A percentile compares a stretch with the other conserved stretches of the same genome.
Evolutionary conservation across 1,139 yeast species (phyloP).

Genomic region (Hansenula sp.): DNA sequence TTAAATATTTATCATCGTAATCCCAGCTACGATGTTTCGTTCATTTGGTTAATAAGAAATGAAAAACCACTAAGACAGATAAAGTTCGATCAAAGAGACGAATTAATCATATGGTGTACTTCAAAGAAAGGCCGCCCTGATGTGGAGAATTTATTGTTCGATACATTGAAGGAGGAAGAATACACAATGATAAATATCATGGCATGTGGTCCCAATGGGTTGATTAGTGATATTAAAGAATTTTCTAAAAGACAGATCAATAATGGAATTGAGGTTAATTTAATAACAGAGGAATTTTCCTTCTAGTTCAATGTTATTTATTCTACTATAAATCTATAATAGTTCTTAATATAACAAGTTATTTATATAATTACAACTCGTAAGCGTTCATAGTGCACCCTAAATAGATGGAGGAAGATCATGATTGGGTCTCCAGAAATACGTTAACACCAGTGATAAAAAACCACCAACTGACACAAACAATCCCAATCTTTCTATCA

Average conservation of each 20-base stretch:
- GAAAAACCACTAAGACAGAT: background rate
- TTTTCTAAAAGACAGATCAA: slow-evolving; percentile 30
- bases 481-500: slow-evolving; percentile 50
- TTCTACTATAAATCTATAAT: background rate
- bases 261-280: slow-evolving; percentile 11
- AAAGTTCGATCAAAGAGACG: slow-evolving; percentile 1
- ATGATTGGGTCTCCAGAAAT: slow-evolving; percentile 17
- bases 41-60: slow-evolving; percentile 12
- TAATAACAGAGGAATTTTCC: slow-evolving; percentile 20
- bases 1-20: slow-evolving; percentile 6
- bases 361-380: too few relatives aligned
- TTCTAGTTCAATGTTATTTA: slow-evolving; percentile 7
- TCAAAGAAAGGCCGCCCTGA: slow-evolving; percentile 36
- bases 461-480: slow-evolving; percentile 31
- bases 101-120: slow-evolving; percentile 17
- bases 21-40: slow-evolving; percentile 12
- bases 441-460: slow-evolving; percentile 22
- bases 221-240: slow-evolving; percentile 35
- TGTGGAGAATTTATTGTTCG: slow-evolving; percentile 28
- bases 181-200: slow-evolving; percentile 39
- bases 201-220: slow-evolving; percentile 51
- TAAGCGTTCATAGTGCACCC: too few relatives aligned
- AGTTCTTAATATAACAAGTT: slow-evolving; percentile 33
- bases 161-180: slow-evolving; percentile 17
- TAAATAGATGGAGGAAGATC: too few relatives aligned